Percentiles rank a stretch among this genome's conserved stretches.
Evolutionary conservation across 2,329 filamentous ascomycete genomes (phyloP).

Genomic region (Lasiodiplodia gonubiensis): DNA sequence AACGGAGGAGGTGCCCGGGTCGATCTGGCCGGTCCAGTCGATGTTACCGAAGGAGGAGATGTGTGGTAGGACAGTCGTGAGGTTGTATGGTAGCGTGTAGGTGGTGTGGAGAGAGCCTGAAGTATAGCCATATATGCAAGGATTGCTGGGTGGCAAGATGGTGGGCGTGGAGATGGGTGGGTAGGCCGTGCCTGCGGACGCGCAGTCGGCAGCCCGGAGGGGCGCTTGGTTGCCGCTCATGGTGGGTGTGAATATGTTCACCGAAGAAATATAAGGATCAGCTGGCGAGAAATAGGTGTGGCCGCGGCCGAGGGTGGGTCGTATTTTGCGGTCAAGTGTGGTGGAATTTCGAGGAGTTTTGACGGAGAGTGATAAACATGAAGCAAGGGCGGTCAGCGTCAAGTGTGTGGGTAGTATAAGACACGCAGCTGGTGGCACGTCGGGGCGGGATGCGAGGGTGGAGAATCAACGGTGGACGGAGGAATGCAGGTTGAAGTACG

Average conservation of each 20-base stretch:
- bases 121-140: slow-evolving; percentile 6
- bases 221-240: slow-evolving; percentile 15
- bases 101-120: slow-evolving; percentile 3
- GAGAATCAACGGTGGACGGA: neutral
- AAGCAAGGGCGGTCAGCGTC: slow-evolving; percentile 12
- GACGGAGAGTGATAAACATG: neutral
- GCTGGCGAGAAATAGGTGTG: neutral
- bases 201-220: slow-evolving; percentile 19
- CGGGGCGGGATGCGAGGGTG: neutral
- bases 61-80: slow-evolving; percentile 18
- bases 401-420: neutral
- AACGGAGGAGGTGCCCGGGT: neutral
- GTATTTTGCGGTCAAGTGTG: neutral
- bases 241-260: neutral
- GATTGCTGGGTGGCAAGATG: slow-evolving; percentile 16
- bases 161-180: slow-evolving; percentile 18
- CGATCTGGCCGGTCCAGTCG: slow-evolving; percentile 11
- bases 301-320: neutral
- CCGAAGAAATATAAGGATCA: neutral
- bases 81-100: slow-evolving; percentile 17
- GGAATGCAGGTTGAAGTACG: neutral
- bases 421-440: slow-evolving; percentile 1
- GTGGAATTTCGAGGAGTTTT: neutral
- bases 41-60: slow-evolving; percentile 24
- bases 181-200: slow-evolving; percentile 13